Percentiles rank a stretch among this genome's conserved stretches.
These are phyloP conservation scores for Colletotrichum orchidophilum DNA, from an alignment of 2,329 filamentous ascomycete species.

Conservation along the genomic window DNA sequence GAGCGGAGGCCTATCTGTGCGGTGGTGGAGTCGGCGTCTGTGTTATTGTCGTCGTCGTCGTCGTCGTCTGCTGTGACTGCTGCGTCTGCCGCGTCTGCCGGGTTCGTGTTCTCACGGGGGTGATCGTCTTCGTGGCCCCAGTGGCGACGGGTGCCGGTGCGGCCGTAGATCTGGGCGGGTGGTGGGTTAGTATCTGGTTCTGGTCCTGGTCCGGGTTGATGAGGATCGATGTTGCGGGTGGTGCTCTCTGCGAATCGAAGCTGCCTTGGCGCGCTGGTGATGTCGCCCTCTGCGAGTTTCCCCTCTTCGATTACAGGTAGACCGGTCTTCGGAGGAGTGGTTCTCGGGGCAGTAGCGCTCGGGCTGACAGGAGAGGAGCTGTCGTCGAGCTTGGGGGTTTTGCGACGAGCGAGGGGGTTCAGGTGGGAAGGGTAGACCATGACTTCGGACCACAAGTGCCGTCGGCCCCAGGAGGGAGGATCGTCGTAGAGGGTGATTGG, in stretches of 20 bases:
- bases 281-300: background rate
- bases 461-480: conserved; percentile 17
- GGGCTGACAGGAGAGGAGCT: background rate
- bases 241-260: background rate
- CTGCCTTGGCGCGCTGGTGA: background rate
- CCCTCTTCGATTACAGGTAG: background rate
- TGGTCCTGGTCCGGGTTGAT: background rate
- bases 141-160: conserved; percentile 7
- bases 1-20: background rate
- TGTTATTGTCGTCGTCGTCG: background rate
- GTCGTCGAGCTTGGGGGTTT: background rate
- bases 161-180: conserved; percentile 13
- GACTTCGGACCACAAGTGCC: conserved; percentile 12
- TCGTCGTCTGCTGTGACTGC: no score
- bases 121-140: background rate
- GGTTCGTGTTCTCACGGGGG: background rate
- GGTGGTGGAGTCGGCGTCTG: background rate
- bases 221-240: background rate
- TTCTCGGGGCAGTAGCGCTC: background rate
- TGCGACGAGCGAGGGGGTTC: background rate
- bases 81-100: background rate
- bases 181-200: background rate
- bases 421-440: background rate
- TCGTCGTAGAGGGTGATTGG: background rate
- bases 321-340: no score